Evolutionary conservation across 2,329 filamentous ascomycete species (phyloP), one percentile per base, ranked within the genome.

Genomic region (Beauveria varroae): DNA sequence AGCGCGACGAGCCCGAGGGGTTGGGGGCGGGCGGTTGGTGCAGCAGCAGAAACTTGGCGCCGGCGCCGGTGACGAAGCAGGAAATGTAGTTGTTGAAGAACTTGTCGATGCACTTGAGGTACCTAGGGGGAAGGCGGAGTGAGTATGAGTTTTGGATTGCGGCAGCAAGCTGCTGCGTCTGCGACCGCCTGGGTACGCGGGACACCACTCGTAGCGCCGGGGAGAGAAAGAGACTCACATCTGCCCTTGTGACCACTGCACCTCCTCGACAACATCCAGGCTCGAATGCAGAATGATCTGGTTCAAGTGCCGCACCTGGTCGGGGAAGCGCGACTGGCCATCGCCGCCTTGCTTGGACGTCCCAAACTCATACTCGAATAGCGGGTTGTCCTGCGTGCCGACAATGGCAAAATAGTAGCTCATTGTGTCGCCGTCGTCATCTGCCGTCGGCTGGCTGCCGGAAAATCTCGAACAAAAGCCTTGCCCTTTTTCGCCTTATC

Each of bases 331-430:
- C 64, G 93, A 85, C 72, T 92, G 82, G 68, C 95, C 95, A 80
- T 98, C 95, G 72, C 93, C 93, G 77, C 93, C 93, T 69, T 92
- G 89, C 76, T 97, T 97, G 46, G 91, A 96, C 44, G 93, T 97
- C 69, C 95, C 95, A 74, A 99, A 99, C 72, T 96, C 93, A 76
- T 96, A 86, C 78, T 96, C 93, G 78, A 98, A 99, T 67, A 99
- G 85, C 40, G 95, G 93, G 72, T 93, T 96, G 79, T 99, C 95
- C 69, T 91, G 90, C 24, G 92, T 96, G 71, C 93, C 95, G 74
- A 99, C 86, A 68, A 99, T 96, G 72, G 90, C 90, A 78, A 99
- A 98, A 80, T 97, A 97, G 82, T 98, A 99, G 63, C 93, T 97
- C 95, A 98, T 98, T 65, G 68, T 53, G 37, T 55, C 56, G 28